Base-by-base conservation (phyloP, 192 early-diverging fungal genomes). In the Mortierella hygrophila region DNA sequence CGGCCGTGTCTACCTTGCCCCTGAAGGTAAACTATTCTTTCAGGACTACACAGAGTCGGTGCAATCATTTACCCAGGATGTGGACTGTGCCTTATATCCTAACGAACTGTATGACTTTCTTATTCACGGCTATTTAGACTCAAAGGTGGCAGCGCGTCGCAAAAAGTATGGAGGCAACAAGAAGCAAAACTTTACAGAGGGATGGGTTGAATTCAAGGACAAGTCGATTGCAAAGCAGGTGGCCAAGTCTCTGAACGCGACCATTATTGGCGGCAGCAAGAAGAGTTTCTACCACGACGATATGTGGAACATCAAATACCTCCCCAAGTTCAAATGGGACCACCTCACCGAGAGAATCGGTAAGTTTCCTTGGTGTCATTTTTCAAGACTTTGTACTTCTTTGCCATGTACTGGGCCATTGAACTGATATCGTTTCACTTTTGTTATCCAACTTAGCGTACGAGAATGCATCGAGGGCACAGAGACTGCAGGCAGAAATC, bases 191-290 rank as follows among this genome's bases (percentile, higher is more conserved):
- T 99, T 93, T 85, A 94, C 93, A 1, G 98, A 99, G 87, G 98
- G 98, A 9, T 99, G 98, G 98, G 94, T 99, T 37, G 98, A 99
- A 89, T 99, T 99, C 88, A 83, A 89, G 71, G 97, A 98, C 89
- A 99, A 99, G 89, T 94, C 93, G 70, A 91, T 94, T n/a, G 98
- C 97, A 40, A 94, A 97, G 77, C 84, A 88, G 5, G 91, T 95
- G 0, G 97, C 97, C 7, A 82, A 82, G 6, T 89, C 91, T 76
- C 88, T 99, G 60, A 99, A 99, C 88, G 93, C 94, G 76, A 93
- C 92, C 42, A 91, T 89, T 57, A 96, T 99, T 89, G 92, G 94
- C 10, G 96, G 96, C 40, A 98, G 97, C 79, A 97, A 97, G 88
- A 91, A 95, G 44, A 93, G 91, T 68, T 92, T 91, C 74, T 97